phyloP scores from a whole-genome alignment of 371 early-diverging fungal genomes.

The Mucor sp. region DNA sequence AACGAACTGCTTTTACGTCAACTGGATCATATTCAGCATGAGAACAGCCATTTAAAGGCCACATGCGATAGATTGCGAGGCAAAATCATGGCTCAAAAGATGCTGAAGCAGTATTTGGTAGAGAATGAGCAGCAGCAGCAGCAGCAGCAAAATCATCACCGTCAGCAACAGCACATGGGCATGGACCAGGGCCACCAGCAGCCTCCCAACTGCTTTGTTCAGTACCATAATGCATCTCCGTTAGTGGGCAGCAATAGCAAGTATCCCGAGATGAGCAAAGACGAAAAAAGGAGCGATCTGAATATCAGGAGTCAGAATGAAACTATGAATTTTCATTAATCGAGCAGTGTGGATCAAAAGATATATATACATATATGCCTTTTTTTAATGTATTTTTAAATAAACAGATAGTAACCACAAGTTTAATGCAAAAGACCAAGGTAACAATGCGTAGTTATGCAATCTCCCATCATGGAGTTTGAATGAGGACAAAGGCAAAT shows the following conservation, averaged over 20 bases:
- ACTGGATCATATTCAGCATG: conserved; percentile 51
- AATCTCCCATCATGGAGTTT: neutral
- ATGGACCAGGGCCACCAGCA: neutral
- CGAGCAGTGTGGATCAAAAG: neutral
- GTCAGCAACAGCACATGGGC: neutral
- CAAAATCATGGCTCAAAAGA: conserved; percentile 59
- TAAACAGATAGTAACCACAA: neutral
- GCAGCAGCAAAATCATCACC: neutral
- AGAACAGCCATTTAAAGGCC: conserved; percentile 52
- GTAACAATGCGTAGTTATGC: neutral
- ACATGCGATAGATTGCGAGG: conserved; percentile 57
- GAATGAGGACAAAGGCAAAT: neutral
- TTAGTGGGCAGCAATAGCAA: neutral
- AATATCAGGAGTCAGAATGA: neutral
- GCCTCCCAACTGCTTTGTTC: neutral
- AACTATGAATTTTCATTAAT: neutral
- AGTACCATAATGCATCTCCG: neutral
- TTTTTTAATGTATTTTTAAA: neutral
- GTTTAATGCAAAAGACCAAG: too few relatives aligned
- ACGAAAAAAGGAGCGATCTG: neutral
- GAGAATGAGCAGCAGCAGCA: conserved; percentile 8
- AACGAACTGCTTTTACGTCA: conserved; percentile 55
- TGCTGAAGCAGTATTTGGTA: conserved; percentile 39
- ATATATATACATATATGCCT: neutral
- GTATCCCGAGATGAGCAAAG: neutral